These are phyloP conservation scores for Cryphonectria parasitica DNA, from an alignment of 2,329 filamentous ascomycete species.

Conservation along the genomic window DNA sequence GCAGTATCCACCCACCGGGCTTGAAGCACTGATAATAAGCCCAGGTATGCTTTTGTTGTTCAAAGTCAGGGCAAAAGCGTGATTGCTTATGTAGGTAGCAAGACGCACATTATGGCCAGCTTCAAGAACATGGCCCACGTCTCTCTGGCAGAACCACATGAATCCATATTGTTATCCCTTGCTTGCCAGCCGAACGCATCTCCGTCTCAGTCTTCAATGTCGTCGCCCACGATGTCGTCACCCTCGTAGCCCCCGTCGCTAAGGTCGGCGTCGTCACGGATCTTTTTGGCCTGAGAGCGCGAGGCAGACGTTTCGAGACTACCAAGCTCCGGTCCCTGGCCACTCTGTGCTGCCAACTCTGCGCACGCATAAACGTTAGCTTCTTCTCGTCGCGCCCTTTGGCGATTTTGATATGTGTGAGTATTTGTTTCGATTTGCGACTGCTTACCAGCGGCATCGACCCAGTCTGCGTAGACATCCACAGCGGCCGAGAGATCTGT, in stretches of 20 bases:
- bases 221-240: constrained; percentile 56
- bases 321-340: constrained; percentile 17
- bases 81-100: constrained; percentile 9
- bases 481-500: constrained; percentile 86
- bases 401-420: not conserved
- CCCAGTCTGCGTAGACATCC: constrained; percentile 97
- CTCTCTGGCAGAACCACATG: not conserved
- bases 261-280: constrained; percentile 38
- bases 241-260: constrained; percentile 61
- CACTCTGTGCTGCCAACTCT: constrained; percentile 19
- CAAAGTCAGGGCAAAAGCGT: not conserved
- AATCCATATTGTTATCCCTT: not conserved
- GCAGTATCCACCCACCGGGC: not conserved
- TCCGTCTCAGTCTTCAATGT: constrained; percentile 57
- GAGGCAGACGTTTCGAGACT: constrained; percentile 15
- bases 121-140: constrained; percentile 20
- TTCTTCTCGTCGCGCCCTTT: not conserved
- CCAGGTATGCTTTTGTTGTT: not conserved
- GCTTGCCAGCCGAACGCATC: not conserved
- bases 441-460: constrained; percentile 73
- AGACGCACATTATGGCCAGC: constrained; percentile 10
- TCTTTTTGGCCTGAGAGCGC: constrained; percentile 21
- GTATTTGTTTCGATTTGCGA: not conserved
- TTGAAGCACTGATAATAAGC: not conserved
- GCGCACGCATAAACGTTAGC: not conserved